Evolutionary conservation across 2,329 filamentous ascomycete species (phyloP).

Genomic region (Aureobasidium mangrovei): DNA sequence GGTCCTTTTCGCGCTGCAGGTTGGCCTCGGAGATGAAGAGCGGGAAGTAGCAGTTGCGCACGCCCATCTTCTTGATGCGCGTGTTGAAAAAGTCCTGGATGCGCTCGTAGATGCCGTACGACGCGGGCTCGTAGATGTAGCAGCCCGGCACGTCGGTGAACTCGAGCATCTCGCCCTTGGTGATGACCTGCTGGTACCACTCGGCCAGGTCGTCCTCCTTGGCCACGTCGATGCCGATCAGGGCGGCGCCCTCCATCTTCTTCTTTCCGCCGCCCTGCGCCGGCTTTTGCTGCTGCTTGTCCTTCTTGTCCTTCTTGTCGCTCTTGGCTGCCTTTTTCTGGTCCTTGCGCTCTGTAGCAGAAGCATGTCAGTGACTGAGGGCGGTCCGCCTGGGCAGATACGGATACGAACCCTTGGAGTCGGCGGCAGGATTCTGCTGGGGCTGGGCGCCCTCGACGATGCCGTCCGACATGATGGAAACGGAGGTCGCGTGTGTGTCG

Average conservation of each 20-base stretch:
- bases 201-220: slow-evolving; percentile 82
- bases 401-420: slow-evolving; percentile 13
- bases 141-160: slow-evolving; percentile 98
- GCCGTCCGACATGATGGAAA: slow-evolving; percentile 13
- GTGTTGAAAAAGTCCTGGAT: slow-evolving; percentile 51
- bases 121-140: slow-evolving; percentile 75
- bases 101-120: slow-evolving; percentile 59
- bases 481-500: not conserved
- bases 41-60: slow-evolving; percentile 93
- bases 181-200: slow-evolving; percentile 97
- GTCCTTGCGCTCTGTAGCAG: slow-evolving; percentile 25
- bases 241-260: slow-evolving; percentile 49
- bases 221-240: slow-evolving; percentile 79
- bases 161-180: slow-evolving; percentile 95
- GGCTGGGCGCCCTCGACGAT: slow-evolving; percentile 17
- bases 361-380: not conserved
- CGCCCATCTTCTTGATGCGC: slow-evolving; percentile 81
- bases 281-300: not conserved
- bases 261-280: slow-evolving; percentile 22
- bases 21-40: slow-evolving; percentile 92
- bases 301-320: slow-evolving; percentile 20
- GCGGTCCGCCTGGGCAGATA: not conserved
- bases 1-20: slow-evolving; percentile 78
- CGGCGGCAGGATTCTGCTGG: slow-evolving; percentile 16
- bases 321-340: slow-evolving; percentile 23